Conservation (phyloP, 371 early-diverging fungal species). For the Phascolomyces articulosus region DNA sequence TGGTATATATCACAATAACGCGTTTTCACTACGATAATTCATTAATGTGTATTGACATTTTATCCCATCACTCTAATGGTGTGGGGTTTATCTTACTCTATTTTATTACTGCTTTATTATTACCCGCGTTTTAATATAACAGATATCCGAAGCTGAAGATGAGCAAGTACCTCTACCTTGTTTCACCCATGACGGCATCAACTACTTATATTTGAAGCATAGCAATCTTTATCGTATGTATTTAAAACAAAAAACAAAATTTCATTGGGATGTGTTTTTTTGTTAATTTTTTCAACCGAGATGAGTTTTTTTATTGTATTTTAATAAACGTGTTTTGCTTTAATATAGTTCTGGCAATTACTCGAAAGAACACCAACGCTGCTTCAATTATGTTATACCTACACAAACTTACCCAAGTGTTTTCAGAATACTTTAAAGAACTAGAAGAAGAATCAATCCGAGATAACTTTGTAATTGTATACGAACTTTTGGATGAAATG, state of each 20-base stretch:
- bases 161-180: conserved; percentile 89
- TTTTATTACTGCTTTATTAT: not conserved
- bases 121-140: not conserved
- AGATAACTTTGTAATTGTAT: conserved; percentile 93
- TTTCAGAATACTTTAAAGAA: conserved; percentile 97
- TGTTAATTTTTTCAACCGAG: not conserved
- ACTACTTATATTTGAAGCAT: conserved; percentile 92
- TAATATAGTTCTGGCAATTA: conserved; percentile 85
- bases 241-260: too few species aligned
- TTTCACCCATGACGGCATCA: conserved; percentile 93
- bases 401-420: conserved; percentile 91
- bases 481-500: conserved; percentile 99
- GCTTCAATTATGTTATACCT: conserved; percentile 94
- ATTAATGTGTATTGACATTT: too few species aligned
- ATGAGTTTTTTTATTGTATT: not conserved
- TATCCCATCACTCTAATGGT: too few species aligned
- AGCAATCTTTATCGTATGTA: conserved; percentile 93
- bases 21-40: not conserved
- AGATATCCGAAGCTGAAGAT: conserved; percentile 87
- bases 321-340: not conserved
- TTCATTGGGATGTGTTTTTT: too few species aligned
- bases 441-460: conserved; percentile 97
- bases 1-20: conserved; percentile 52
- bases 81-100: too few species aligned
- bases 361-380: conserved; percentile 97